Evolutionary conservation across 805 yeast genomes (phyloP).

Genomic region (Blastobotrys mokoenaii): DNA sequence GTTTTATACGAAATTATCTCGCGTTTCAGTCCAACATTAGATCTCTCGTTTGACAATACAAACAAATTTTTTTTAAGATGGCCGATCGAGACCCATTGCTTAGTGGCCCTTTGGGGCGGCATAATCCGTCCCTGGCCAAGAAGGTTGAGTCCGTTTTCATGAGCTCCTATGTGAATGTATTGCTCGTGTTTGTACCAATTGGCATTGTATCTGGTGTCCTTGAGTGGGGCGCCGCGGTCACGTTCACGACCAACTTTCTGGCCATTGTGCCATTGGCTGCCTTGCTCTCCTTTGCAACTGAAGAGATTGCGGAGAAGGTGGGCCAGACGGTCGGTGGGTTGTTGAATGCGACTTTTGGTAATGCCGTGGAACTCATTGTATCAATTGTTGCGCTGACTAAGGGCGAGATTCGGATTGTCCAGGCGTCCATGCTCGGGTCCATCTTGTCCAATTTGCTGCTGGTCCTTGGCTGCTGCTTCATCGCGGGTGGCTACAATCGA

Average conservation of each 20-base stretch:
- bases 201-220: slow-evolving; percentile 69
- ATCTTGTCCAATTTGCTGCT: slow-evolving; percentile 79
- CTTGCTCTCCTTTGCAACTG: slow-evolving; percentile 85
- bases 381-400: slow-evolving; percentile 80
- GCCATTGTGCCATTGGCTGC: slow-evolving; percentile 93
- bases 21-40: too few relatives aligned
- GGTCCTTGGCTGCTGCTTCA: slow-evolving; percentile 91
- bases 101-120: too few relatives aligned
- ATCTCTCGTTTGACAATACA: too few relatives aligned
- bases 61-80: too few relatives aligned
- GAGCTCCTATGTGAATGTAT: slow-evolving; percentile 59
- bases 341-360: slow-evolving; percentile 94
- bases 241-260: slow-evolving; percentile 70
- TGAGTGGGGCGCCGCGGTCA: slow-evolving; percentile 43
- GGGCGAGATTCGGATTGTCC: slow-evolving; percentile 88
- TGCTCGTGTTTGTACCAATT: slow-evolving; percentile 79
- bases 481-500: slow-evolving; percentile 85
- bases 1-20: too few relatives aligned
- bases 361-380: slow-evolving; percentile 94
- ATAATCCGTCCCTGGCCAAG: neutral
- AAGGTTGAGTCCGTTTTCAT: slow-evolving; percentile 24
- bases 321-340: slow-evolving; percentile 93
- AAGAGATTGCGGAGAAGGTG: slow-evolving; percentile 76
- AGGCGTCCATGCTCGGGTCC: slow-evolving; percentile 95
- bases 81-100: too few relatives aligned